phyloP scores from a whole-genome alignment of 352 stramenopile species.

The Pythium scleroteichum region DNA sequence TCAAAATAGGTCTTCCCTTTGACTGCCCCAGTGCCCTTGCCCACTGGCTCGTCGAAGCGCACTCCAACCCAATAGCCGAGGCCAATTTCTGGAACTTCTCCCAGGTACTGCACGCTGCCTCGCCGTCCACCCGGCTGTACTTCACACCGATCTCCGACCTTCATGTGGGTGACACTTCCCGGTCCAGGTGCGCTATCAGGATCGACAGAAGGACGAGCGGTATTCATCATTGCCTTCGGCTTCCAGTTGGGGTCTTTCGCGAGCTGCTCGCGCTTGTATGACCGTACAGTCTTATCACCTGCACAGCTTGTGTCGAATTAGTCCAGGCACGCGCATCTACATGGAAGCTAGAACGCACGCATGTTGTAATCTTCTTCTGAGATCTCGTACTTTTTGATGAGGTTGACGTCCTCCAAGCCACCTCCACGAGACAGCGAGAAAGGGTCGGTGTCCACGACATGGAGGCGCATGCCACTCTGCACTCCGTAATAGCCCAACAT shows the following conservation, averaged over 20 bases:
- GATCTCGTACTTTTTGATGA: slow-evolving; percentile 99
- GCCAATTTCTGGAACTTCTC: slow-evolving; percentile 89
- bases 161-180: slow-evolving; percentile 83
- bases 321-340: neutral
- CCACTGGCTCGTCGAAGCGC: slow-evolving; percentile 96
- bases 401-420: slow-evolving; percentile 95
- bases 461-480: slow-evolving; percentile 92
- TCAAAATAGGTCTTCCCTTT: slow-evolving; percentile 94
- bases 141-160: slow-evolving; percentile 95
- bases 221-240: slow-evolving; percentile 79
- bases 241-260: slow-evolving; percentile 96
- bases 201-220: slow-evolving; percentile 29
- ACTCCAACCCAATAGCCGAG: slow-evolving; percentile 95
- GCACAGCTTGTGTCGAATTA: neutral
- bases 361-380: slow-evolving; percentile 99
- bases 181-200: slow-evolving; percentile 48
- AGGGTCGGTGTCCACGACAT: slow-evolving; percentile 96
- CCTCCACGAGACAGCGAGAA: slow-evolving; percentile 94
- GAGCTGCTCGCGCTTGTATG: slow-evolving; percentile 96
- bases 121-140: slow-evolving; percentile 94
- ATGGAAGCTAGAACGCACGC: slow-evolving; percentile 46
- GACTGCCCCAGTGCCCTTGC: slow-evolving; percentile 91
- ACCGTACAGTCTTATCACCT: slow-evolving; percentile 96
- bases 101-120: slow-evolving; percentile 92
- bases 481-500: slow-evolving; percentile 93